These are phyloP conservation scores for Inosperma sp. DNA, from an alignment of 768 basidiomycete species.

Conservation along the genomic window DNA sequence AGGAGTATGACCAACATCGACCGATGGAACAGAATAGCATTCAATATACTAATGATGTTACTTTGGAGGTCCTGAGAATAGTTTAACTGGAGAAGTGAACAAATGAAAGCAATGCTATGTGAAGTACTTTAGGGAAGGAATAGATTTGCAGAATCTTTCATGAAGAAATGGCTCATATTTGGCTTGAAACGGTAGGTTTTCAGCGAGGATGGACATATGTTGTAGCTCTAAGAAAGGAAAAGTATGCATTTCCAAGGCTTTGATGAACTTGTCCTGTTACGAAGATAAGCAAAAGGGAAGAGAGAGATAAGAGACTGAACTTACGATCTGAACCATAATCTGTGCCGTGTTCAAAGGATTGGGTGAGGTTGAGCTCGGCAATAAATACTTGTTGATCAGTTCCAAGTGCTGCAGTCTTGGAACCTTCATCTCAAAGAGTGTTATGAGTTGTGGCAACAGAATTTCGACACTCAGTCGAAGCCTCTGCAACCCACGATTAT, in stretches of 20 bases:
- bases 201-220: conserved; percentile 30
- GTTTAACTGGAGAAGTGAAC: neutral
- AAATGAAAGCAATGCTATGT: conserved; percentile 16
- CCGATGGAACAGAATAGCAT: too few relatives aligned
- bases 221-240: conserved; percentile 33
- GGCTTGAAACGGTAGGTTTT: conserved; percentile 28
- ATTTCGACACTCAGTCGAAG: conserved; percentile 35
- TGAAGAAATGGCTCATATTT: conserved; percentile 29
- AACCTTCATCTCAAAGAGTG: conserved; percentile 33
- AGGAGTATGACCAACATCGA: too few relatives aligned
- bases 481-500: conserved; percentile 21
- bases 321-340: conserved; percentile 3
- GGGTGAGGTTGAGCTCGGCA: conserved; percentile 15
- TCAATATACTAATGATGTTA: too few relatives aligned
- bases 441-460: conserved; percentile 37
- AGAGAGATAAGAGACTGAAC: neutral
- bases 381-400: conserved; percentile 34
- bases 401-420: conserved; percentile 31
- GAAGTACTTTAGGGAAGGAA: conserved; percentile 28
- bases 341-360: neutral
- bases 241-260: conserved; percentile 29
- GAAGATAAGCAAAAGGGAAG: neutral
- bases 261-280: conserved; percentile 31
- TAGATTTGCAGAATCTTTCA: conserved; percentile 30
- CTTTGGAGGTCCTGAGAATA: too few relatives aligned